Evolutionary conservation across 2,329 filamentous ascomycete genomes (phyloP).

Genomic region (Phialophora chinensis): DNA sequence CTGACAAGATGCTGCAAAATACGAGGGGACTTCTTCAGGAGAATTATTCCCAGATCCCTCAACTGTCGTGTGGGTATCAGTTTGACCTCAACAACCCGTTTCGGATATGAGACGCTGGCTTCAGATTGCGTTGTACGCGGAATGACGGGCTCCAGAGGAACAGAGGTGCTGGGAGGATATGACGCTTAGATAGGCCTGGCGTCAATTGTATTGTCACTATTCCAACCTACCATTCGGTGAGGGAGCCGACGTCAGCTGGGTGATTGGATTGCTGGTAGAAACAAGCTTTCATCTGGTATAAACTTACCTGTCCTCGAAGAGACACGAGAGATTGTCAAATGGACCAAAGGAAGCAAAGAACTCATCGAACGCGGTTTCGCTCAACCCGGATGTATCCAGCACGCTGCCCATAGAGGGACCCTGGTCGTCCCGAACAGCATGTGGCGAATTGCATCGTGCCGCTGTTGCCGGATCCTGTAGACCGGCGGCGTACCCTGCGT

Average conservation of each 20-base stretch:
- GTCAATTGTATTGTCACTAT: neutral
- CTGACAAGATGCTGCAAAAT: slow-evolving; percentile 41
- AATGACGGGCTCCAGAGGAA: neutral
- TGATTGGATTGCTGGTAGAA: neutral
- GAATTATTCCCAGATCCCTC: slow-evolving; percentile 43
- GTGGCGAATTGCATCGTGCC: neutral
- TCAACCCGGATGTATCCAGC: slow-evolving; percentile 2
- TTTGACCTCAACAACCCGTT: slow-evolving; percentile 42
- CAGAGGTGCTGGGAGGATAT: neutral
- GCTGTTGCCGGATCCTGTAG: slow-evolving; percentile 3
- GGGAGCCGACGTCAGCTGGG: neutral
- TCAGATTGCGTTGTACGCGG: neutral
- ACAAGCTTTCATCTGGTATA: neutral
- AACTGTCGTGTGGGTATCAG: slow-evolving; percentile 41
- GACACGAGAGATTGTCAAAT: slow-evolving; percentile 17
- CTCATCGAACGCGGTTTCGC: slow-evolving; percentile 15
- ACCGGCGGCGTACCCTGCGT: slow-evolving; percentile 7
- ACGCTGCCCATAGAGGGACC: neutral
- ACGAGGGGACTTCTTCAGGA: slow-evolving; percentile 40
- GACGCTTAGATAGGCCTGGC: neutral
- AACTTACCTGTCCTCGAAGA: slow-evolving; percentile 18
- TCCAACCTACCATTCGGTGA: neutral
- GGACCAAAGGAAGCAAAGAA: slow-evolving; percentile 23
- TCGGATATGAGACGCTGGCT: slow-evolving; percentile 38
- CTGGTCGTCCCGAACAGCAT: slow-evolving; percentile 10